These are phyloP conservation scores for Exophiala alcalophila DNA, from an alignment of 2,329 filamentous ascomycete genomes.

Conservation along the genomic window DNA sequence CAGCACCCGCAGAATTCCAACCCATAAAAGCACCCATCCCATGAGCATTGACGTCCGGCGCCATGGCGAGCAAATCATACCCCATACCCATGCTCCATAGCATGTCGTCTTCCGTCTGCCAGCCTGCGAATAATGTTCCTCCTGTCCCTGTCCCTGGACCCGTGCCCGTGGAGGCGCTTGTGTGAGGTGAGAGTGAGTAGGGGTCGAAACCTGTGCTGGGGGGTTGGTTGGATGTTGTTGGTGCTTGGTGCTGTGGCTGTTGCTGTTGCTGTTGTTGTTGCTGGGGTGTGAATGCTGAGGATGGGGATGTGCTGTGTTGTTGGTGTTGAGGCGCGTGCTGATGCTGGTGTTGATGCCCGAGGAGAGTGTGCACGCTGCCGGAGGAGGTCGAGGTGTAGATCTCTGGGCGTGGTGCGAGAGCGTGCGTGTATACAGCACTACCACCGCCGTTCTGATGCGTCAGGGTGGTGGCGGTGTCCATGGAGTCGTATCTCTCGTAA, in stretches of 20 bases:
- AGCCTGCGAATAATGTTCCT: constrained; percentile 27
- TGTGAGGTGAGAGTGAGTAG: constrained; percentile 20
- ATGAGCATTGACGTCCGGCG: constrained; percentile 25
- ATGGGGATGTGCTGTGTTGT: constrained; percentile 12
- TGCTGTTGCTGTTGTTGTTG: constrained; percentile 8
- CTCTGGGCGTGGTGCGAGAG: no score
- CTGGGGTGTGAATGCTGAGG: constrained; percentile 11
- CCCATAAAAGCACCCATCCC: constrained; percentile 19
- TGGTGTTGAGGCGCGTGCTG: constrained; percentile 6
- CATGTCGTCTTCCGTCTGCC: constrained; percentile 31
- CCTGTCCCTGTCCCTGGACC: no score
- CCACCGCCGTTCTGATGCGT: no score
- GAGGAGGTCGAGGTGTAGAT: constrained; percentile 2
- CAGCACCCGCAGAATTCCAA: no score
- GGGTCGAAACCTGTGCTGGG: constrained; percentile 13
- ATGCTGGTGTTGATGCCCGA: neutral
- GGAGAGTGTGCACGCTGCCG: neutral
- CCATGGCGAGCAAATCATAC: constrained; percentile 28
- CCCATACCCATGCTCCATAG: constrained; percentile 31
- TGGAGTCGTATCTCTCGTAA: no score
- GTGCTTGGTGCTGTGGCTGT: neutral
- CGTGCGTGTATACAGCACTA: no score
- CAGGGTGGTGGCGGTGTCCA: no score
- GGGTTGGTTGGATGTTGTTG: constrained; percentile 1
- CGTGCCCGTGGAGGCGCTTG: constrained; percentile 19